phyloP scores from a whole-genome alignment of 2,329 filamentous ascomycete genomes.

The Curvularia spicifera region DNA sequence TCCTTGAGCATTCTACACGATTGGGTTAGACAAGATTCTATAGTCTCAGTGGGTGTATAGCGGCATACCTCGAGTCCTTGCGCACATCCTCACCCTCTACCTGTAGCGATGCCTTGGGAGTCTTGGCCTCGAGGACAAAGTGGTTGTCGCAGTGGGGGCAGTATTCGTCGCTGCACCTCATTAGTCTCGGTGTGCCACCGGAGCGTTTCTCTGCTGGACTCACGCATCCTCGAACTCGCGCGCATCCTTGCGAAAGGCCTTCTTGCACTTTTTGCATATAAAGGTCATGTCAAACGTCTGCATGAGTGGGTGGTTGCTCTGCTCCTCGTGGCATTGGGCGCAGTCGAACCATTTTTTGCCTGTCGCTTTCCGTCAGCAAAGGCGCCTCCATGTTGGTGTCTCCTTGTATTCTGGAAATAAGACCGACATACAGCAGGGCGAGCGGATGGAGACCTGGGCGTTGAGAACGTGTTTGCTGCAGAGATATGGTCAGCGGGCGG shows the following conservation, averaged over 20 bases:
- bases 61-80: conserved; percentile 70
- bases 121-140: conserved; percentile 88
- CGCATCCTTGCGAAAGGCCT: conserved; percentile 94
- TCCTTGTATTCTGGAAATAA: not conserved
- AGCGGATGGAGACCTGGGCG: conserved; percentile 94
- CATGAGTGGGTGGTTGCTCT: conserved; percentile 75
- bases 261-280: conserved; percentile 98
- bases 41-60: no score
- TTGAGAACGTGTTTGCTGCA: conserved; percentile 95
- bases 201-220: not conserved
- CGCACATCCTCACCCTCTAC: conserved; percentile 91
- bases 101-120: conserved; percentile 80
- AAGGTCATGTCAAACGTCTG: conserved; percentile 90
- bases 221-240: conserved; percentile 83
- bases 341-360: conserved; percentile 99
- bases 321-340: conserved; percentile 88
- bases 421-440: conserved; percentile 80
- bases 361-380: conserved; percentile 46
- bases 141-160: conserved; percentile 99
- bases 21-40: conserved; percentile 9
- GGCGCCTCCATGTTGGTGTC: not conserved
- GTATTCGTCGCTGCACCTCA: conserved; percentile 78
- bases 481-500: conserved; percentile 22
- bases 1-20: conserved; percentile 81
- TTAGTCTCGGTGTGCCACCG: conserved; percentile 12